Evolutionary conservation across 352 stramenopile genomes (phyloP), one percentile per base, ranked within the genome.

Genomic region (Globisporangium apiculatum): DNA sequence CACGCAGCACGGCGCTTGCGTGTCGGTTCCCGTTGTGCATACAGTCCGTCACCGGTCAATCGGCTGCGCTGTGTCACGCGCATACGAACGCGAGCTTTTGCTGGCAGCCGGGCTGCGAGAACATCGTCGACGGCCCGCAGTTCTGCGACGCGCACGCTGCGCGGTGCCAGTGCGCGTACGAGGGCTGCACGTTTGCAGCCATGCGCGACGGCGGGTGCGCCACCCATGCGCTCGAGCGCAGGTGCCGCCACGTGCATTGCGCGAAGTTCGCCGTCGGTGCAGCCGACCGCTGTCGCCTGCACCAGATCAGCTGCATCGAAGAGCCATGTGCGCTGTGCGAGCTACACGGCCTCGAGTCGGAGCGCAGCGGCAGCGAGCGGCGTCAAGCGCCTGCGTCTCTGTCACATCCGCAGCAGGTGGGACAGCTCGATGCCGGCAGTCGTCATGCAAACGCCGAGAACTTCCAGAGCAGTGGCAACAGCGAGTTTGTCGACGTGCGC

Each of bases 101-200:
- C 53, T 83, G 74, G 69, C 67, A 83, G 15, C 66, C 80, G 12
- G 71, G 63, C 10, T 90, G 80, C 38, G 76, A 88, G 53, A 82
- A 80, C 36, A 58, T 90, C 17, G 76, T 90, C 31, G 63, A 66
- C 0, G 61, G 62, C 15, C 67, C 76, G 4, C 66, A 76, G 37
- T 86, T 88, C 52, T 90, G 80, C 58, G 74, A 79, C 18, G 71
- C 74, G 48, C 80, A 90, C 40, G 65, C 63, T 3, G 79, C 78
- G 50, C 65, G 67, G 12, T 66, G 71, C 40, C 70, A 83, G 38
- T 90, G 80, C 51, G 76, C 69, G 7, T 87, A 73, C 57, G 76
- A 87, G 63, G 69, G 69, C 5, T 90, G 80, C 48, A 63, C 66
- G 41, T 77, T 77, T 53, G 64, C 50, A 7, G 66, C 75, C 0